phyloP scores from a whole-genome alignment of 2,329 filamentous ascomycete genomes.

The Xylaria hypoxylon region DNA sequence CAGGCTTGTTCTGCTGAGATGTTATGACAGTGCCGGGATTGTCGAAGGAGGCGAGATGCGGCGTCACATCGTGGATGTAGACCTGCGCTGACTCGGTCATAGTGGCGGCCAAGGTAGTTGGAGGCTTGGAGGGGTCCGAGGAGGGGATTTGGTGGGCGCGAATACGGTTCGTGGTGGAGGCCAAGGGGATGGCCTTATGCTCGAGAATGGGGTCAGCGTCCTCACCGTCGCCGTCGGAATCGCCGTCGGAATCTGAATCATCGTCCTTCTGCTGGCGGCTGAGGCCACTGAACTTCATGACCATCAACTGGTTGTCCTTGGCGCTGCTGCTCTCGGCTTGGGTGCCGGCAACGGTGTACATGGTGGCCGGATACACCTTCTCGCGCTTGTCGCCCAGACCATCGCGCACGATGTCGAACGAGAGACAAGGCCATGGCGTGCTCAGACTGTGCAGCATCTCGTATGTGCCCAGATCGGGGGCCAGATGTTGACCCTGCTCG shows the following conservation, averaged over 20 bases:
- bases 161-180: constrained; percentile 92
- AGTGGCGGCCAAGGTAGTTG: constrained; percentile 85
- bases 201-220: constrained; percentile 90
- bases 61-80: constrained; percentile 93
- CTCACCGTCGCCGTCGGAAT: constrained; percentile 77
- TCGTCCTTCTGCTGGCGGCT: constrained; percentile 84
- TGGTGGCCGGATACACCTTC: constrained; percentile 92
- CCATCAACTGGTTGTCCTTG: constrained; percentile 92
- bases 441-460: constrained; percentile 96
- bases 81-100: constrained; percentile 93
- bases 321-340: constrained; percentile 82
- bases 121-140: constrained; percentile 75
- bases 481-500: constrained; percentile 88
- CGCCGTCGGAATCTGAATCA: constrained; percentile 75
- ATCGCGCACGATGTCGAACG: constrained; percentile 92
- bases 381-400: constrained; percentile 83
- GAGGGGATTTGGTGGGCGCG: constrained; percentile 84
- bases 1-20: constrained; percentile 86
- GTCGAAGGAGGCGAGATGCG: constrained; percentile 90
- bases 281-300: constrained; percentile 95
- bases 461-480: constrained; percentile 93
- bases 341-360: constrained; percentile 94
- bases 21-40: constrained; percentile 84
- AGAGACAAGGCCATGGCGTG: constrained; percentile 96
- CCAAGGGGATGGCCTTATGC: constrained; percentile 87